Base-by-base conservation (phyloP, 169 alveolate genomes). In the Perkinsus olseni region DNA sequence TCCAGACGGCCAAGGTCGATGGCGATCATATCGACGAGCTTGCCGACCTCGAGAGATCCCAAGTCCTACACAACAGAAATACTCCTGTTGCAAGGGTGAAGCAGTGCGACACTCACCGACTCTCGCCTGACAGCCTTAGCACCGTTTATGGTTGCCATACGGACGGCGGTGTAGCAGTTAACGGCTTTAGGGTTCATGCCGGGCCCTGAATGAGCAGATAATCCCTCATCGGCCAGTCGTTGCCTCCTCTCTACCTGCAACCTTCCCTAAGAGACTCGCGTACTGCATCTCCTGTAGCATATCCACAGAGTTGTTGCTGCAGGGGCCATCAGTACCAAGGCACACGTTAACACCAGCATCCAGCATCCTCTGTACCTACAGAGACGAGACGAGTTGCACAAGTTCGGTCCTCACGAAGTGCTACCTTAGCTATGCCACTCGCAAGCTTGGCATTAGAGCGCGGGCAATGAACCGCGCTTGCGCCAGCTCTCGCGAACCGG, bases 251-350 rank as follows among this genome's bases (percentile, higher is more conserved):
- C 50, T 40, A 48, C 48, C 74, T 21, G 62, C 50, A 24, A 92
- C 94, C 74, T 92, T 92, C n/a, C 92, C 94, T 13, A 62, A 94
- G 1, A 92, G 74, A 31, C 92, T 38, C 11, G 94, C 94, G 28
- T 34, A 34, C n/a, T 92, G 94, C 74, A 51, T 51, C 31, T 92
- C 94, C 62, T 31, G 48, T 36, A 92, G 38, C 92, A 92, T 74
- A n/a, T 92, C 48, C 39, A 92, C 8, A 0, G 93, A 31, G 74
- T 92, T 92, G 74, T 92, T 92, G 74, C 92, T 90, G 50, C 94
- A 92, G 13, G 92, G 38, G 4, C 91, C 38, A n/a, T 92, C 94
- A 13, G 94, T 92, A 3, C 94, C 94, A 74, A 92, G 91, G n/a
- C 94, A 92, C 38, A 92, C 94, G n/a, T 92, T 92, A 6, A 92